Percentiles rank a stretch among this genome's conserved stretches.
These are phyloP conservation scores for Aureobasidium sp. DNA, from an alignment of 2,329 filamentous ascomycete species.

Conservation along the genomic window DNA sequence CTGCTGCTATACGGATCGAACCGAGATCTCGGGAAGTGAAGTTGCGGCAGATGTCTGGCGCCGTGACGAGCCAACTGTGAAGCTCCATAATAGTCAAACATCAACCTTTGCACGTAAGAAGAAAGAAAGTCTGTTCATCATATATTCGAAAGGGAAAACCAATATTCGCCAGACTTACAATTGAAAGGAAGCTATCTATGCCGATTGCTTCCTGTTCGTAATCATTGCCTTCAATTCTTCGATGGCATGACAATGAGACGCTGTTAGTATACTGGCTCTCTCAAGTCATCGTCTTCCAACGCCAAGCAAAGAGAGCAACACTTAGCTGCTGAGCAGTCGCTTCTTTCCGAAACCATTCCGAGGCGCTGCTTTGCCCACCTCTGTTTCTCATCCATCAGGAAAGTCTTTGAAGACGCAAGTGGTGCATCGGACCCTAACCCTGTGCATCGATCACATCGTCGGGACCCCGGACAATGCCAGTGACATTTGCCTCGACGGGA, in stretches of 20 bases:
- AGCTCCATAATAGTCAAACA: neutral
- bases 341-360: neutral
- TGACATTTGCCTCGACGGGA: slow-evolving; percentile 21
- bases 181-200: slow-evolving; percentile 13
- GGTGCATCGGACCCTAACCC: neutral
- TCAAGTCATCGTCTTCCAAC: neutral
- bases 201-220: neutral
- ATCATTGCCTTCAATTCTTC: neutral
- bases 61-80: neutral
- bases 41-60: neutral
- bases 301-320: slow-evolving; percentile 12
- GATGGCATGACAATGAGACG: neutral
- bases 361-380: slow-evolving; percentile 12
- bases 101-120: neutral
- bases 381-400: slow-evolving; percentile 2
- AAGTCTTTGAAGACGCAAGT: neutral
- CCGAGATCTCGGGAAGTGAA: neutral
- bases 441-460: slow-evolving; percentile 18
- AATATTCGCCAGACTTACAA: slow-evolving; percentile 13
- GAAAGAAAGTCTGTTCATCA: neutral
- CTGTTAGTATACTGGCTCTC: slow-evolving; percentile 7
- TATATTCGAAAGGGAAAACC: neutral
- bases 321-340: slow-evolving; percentile 15
- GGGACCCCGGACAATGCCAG: slow-evolving; percentile 17
- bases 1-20: neutral